phyloP scores from a whole-genome alignment of 306 rosid species.

The Citrullus colocynthis region DNA sequence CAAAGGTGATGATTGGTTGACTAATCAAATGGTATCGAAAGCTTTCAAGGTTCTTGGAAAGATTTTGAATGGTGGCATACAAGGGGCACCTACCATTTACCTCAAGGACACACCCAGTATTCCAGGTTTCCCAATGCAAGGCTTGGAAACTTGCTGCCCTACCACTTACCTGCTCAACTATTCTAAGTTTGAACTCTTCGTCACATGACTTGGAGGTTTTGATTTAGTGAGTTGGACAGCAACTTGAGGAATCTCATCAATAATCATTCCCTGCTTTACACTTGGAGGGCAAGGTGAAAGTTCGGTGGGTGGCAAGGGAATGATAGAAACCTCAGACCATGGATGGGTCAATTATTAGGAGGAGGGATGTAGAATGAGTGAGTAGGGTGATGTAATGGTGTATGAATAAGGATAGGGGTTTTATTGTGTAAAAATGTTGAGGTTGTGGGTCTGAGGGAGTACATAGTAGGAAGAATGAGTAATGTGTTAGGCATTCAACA shows the following conservation, averaged over 20 bases:
- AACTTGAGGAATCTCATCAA: constrained; percentile 1
- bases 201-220: not conserved
- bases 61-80: not conserved
- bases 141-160: not conserved
- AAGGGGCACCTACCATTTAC: not conserved
- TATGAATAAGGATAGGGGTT: not conserved
- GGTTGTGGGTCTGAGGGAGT: not conserved
- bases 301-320: not conserved
- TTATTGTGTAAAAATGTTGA: not conserved
- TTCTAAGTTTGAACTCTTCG: not conserved
- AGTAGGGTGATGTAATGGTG: not conserved
- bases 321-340: not conserved
- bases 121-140: not conserved
- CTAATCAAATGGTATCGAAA: not conserved
- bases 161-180: not conserved
- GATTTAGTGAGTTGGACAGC: not conserved
- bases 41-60: not conserved
- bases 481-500: not conserved
- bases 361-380: not conserved
- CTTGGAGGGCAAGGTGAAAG: not conserved
- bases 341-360: not conserved
- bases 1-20: not conserved
- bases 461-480: not conserved
- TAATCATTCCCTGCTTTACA: not conserved
- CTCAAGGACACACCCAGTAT: not conserved